Base-by-base conservation (phyloP, 441 rosid species). In the Raphanus hybrid region DNA sequence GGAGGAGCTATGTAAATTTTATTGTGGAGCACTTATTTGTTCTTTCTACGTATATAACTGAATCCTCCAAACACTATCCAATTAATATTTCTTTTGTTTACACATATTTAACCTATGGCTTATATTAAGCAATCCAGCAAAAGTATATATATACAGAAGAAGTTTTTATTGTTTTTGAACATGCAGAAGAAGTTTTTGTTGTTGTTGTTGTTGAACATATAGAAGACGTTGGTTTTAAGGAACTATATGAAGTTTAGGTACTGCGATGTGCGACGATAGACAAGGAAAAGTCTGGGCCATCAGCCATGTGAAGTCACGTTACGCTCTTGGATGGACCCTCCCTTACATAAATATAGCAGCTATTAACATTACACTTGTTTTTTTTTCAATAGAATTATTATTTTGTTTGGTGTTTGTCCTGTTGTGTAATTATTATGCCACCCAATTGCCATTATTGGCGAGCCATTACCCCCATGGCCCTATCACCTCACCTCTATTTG, bases 221-320 rank as follows among this genome's bases (percentile, higher is more conserved):
- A 14, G 8, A 63, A 34, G 69, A 64, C 10, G 69, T 37, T 37
- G 16, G 29, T 18, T 2, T 10, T 20, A 65, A 65, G 69, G 34
- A 65, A 65, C 34, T 65, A 11, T 18, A 48, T 9, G 54, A 65
- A 39, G 69, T 39, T 65, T 65, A 39, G 52, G 69, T 65, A 16
- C n/a, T 39, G 58, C 3, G 4, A 55, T 55, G 9, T 55, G 35
- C 10, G 63, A 70, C 70, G 37, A 43, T 70, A 57, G 68, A 65
- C 71, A 20, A 48, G 55, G 26, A 20, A 65, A 45, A 37, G 23
- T 67, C 52, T 72, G 64, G 58, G 65, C 64, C 81, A 78, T 78
- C 69, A 29, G 69, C 64, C 81, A 78, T 78, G 77, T 78, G 73
- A 72, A 78, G 65, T 78, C 81, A 78, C 77, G 73, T 72, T 67